Conservation (phyloP, 202 grass and related monocot genomes). For the Musa balbisiana region DNA sequence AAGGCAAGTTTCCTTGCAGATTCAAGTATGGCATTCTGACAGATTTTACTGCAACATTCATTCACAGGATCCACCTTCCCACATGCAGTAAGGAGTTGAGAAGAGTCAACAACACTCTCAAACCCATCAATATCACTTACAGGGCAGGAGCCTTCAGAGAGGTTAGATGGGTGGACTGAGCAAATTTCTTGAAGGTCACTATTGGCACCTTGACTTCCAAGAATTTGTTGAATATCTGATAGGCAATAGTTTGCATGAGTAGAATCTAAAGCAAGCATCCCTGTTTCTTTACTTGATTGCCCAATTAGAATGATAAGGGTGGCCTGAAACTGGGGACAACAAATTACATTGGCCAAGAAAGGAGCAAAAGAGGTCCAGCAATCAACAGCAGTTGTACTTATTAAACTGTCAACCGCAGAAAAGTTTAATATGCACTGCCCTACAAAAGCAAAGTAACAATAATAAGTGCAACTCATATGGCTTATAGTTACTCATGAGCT, state of each 20-base stretch:
- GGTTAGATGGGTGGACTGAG: conserved; percentile 63
- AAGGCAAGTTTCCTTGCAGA: conserved; percentile 56
- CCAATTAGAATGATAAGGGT: conserved; percentile 82
- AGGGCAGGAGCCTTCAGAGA: conserved; percentile 66
- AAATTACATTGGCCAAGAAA: conserved; percentile 86
- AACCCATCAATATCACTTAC: conserved; percentile 47
- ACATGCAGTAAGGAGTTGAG: conserved; percentile 72
- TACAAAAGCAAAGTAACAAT: conserved; percentile 23
- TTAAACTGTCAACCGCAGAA: conserved; percentile 45
- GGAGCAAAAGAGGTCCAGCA: conserved; percentile 74
- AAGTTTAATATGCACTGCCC: conserved; percentile 78
- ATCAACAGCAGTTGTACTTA: conserved; percentile 75
- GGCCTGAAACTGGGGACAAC: conserved; percentile 88
- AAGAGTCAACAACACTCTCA: conserved; percentile 66
- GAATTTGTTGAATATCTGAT: conserved; percentile 79
- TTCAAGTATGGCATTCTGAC: conserved; percentile 71
- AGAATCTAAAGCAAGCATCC: conserved; percentile 63
- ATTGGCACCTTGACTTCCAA: conserved; percentile 58
- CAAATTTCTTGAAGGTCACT: conserved; percentile 61
- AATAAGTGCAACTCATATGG: not conserved
- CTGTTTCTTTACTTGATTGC: conserved; percentile 77
- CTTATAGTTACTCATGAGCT: not conserved
- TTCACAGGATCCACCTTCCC: conserved; percentile 77
- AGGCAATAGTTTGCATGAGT: conserved; percentile 69
- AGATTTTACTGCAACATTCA: conserved; percentile 84